Evolutionary conservation across 2,329 filamentous ascomycete species (phyloP), one percentile per base, ranked within the genome.

Genomic region (Fusarium sp.): DNA sequence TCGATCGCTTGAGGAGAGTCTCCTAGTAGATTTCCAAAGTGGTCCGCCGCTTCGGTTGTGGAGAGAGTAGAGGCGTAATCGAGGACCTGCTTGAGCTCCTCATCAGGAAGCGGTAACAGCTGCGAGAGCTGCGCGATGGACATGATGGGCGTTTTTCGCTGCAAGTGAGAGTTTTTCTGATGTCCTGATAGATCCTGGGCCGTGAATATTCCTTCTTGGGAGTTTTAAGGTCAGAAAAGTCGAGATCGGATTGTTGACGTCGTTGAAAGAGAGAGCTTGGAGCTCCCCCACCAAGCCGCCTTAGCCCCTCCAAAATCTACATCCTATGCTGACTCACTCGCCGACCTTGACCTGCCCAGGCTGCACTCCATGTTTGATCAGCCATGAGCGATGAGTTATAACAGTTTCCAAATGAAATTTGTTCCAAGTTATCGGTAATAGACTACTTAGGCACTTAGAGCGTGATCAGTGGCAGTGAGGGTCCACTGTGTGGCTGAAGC

Each of bases 1-100:
- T 94, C 91, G 65, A 94, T 82, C 42, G 84, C 87, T 73, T 91
- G 89, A 3, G 94, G 88, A 9, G 92, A 94, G 78, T 97, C 93
- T 51, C 95, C 96, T 0, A 99, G 87, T 55, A 99, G 84, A 76
- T 96, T 93, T 78, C 90, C 91, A 65, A 99, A 91, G 79, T 98
- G 93, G 43, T 94, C 90, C 52, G 89, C 93, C 16, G 93, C 92
- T 69, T 91, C 92, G 53, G 89, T 82, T 76, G 91, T 94, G 21
- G 93, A 89, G 11, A 98, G 85, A 1, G 90, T 91, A 37, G 88
- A 84, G 4, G 93, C 90, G 78, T 98, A 98, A 49, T 93, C 89
- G 70, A 98, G 85, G 44, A 98, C 87, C 77, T 98, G 93, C 76
- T 90, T 88, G 31, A 98, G 84, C 42, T 95, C 94, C 14, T 92